phyloP scores from a whole-genome alignment of 2,329 filamentous ascomycete genomes.

The Arthroderma sp. region DNA sequence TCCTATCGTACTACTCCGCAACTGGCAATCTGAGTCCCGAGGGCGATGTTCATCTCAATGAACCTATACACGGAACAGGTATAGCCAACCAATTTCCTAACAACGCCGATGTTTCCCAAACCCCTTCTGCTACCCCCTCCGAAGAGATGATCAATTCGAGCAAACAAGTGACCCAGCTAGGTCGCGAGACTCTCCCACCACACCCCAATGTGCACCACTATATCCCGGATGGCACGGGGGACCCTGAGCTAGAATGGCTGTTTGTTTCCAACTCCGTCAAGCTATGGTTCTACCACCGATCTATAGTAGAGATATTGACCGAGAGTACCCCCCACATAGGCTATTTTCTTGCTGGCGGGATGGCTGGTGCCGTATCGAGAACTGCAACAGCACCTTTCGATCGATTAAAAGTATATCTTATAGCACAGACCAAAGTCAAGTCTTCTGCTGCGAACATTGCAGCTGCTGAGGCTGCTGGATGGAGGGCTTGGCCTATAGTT shows the following conservation, averaged over 20 bases:
- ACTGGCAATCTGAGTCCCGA: slow-evolving; percentile 82
- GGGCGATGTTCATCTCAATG: slow-evolving; percentile 87
- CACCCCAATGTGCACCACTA: background rate
- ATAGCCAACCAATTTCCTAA: slow-evolving; percentile 37
- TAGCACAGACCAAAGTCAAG: slow-evolving; percentile 64
- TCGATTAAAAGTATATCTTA: slow-evolving; percentile 91
- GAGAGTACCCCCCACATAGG: slow-evolving; percentile 47
- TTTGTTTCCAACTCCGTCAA: slow-evolving; percentile 28
- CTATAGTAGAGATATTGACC: slow-evolving; percentile 34
- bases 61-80: slow-evolving; percentile 88
- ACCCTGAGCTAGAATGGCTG: slow-evolving; percentile 29
- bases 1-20: slow-evolving; percentile 82
- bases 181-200: slow-evolving; percentile 4
- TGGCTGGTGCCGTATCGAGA: slow-evolving; percentile 86
- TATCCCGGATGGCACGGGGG: slow-evolving; percentile 16
- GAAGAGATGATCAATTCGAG: slow-evolving; percentile 3
- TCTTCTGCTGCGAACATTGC: slow-evolving; percentile 48
- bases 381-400: slow-evolving; percentile 93
- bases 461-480: slow-evolving; percentile 49
- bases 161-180: slow-evolving; percentile 9
- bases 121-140: slow-evolving; percentile 19
- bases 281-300: slow-evolving; percentile 32
- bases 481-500: slow-evolving; percentile 54
- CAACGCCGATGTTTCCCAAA: slow-evolving; percentile 25
- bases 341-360: slow-evolving; percentile 92